Conservation (phyloP, 345 rosid genomes). For the Salix suchowensis region DNA sequence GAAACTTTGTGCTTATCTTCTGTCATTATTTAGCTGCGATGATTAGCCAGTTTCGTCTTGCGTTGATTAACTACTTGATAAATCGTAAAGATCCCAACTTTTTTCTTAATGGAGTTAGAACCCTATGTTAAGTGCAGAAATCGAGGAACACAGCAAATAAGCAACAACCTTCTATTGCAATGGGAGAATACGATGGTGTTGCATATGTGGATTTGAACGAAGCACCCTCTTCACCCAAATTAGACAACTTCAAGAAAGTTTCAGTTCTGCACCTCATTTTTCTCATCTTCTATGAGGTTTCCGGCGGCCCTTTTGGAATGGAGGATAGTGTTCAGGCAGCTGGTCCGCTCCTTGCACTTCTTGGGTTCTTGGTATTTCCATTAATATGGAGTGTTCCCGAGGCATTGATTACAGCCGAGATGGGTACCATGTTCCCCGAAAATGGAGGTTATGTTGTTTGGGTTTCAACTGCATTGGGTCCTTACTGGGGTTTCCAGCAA, state of each 20-base stretch:
- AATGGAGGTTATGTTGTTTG: constrained; percentile 84
- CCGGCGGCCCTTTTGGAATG: constrained; percentile 74
- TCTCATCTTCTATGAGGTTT: constrained; percentile 64
- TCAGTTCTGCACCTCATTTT: constrained; percentile 64
- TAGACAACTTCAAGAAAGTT: constrained; percentile 38
- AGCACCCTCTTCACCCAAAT: constrained; percentile 32
- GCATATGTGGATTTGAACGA: constrained; percentile 30
- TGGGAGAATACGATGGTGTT: constrained; percentile 17
- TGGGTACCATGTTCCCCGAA: constrained; percentile 83
- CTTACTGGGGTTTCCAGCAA: constrained; percentile 80
- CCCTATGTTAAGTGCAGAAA: constrained; percentile 37
- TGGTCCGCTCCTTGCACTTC: constrained; percentile 66
- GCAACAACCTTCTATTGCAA: constrained; percentile 15
- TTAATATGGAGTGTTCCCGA: constrained; percentile 79
- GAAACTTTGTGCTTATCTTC: no score
- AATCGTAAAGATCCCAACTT: no score
- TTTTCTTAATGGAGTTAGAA: background rate
- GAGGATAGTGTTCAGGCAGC: constrained; percentile 78
- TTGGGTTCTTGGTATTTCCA: constrained; percentile 64
- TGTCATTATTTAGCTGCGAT: no score
- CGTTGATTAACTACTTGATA: no score
- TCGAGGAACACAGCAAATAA: constrained; percentile 19
- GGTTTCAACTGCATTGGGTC: constrained; percentile 69
- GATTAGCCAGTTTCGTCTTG: no score
- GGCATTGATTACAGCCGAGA: constrained; percentile 73